Base-by-base conservation (phyloP, 2,329 filamentous ascomycete genomes). In the Dactylellina haptotyla region DNA sequence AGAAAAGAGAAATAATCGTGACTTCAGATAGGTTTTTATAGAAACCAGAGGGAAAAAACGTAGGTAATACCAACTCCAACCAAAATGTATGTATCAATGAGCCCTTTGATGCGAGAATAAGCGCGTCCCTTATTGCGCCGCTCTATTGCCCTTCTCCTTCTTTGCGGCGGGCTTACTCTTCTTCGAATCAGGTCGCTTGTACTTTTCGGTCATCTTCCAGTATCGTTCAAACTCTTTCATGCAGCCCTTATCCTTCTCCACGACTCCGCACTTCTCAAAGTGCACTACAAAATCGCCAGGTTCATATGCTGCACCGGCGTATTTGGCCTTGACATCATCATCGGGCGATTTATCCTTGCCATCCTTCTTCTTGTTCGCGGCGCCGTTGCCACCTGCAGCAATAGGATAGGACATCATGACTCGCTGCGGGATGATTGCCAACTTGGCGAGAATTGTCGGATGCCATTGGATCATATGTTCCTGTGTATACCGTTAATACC, bases 391-490 rank as follows among this genome's bases (percentile, higher is more conserved):
- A 2, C 65, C 62, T 1, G 71, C 54, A 2, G 69, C 54, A 26
- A 74, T 57, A 1, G 75, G 71, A 81, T 97, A 98, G 0, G 91
- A 87, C 79, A 96, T 96, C 80, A 99, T 83, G 32, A 86, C 84
- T 57, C 89, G 87, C 81, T 99, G 95, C 1, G 94, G 93, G n/a
- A 99, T 85, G 20, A 99, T 84, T 1, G 91, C 93, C 75, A 98
- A 83, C 79, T 93, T 95, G 37, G 94, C 92, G 9, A 99, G 86
- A 46, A 99, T 90, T 0, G 95, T 99, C 26, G 94, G 93, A 80
- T 99, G 95, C 96, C 95, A 99, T 84, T 97, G 94, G 32, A 92
- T 88, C 76, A 94, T 90, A 79, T 95, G 91, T 82, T 94, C 91
- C 90, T 93, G 75, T n/a, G n/a, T 6, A 25, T 6, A 12, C 4